Base-by-base conservation (phyloP, 768 basidiomycete species). In the Pulveroboletus sp. region DNA sequence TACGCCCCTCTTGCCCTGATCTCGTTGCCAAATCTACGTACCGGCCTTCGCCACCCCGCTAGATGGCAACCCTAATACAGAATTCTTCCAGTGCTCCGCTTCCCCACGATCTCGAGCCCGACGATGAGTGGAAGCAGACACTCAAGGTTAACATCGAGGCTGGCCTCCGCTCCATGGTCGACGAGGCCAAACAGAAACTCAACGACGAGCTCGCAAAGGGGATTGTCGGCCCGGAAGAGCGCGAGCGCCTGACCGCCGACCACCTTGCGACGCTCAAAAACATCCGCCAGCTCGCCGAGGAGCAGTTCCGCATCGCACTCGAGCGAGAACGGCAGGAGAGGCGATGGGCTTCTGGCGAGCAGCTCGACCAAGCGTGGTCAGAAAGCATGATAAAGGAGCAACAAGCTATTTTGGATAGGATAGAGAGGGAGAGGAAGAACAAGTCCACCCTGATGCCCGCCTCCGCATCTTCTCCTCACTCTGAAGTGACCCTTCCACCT, bases 171-270 rank as follows among this genome's bases (percentile, higher is more conserved):
- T 59, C 65, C 39, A 63, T 66, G 55, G 75, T 85, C 51, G 76
- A 82, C 47, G 85, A 85, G 51, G 80, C 86, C 17, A 82, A 82
- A 67, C 75, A 79, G 49, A 80, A 78, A 50, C 65, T 80, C 31
- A 73, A 80, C 30, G 64, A 69, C 14, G 75, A 80, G 61, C 69
- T 88, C 13, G 71, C 73, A 60, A 65, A 75, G 65, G 59, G 63
- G 48, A 53, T 77, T 61, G 57, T 71, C 49, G 44, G 56, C 34
- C 65, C 61, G 4, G 49, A 55, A 16, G 57, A 66, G 38, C 68
- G 74, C 6, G 65, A 74, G 13, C 66, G 63, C n/a, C 59, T 79
- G 30, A 58, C 56, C 56, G 45, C 60, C 0, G 74, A 80, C 32
- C 74, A 76, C 57, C 55, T 66, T 16, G 57, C 64, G 0, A 61